Evolutionary conservation across 2,329 filamentous ascomycete species (phyloP).

Genomic region (Karstenula rhodostoma): DNA sequence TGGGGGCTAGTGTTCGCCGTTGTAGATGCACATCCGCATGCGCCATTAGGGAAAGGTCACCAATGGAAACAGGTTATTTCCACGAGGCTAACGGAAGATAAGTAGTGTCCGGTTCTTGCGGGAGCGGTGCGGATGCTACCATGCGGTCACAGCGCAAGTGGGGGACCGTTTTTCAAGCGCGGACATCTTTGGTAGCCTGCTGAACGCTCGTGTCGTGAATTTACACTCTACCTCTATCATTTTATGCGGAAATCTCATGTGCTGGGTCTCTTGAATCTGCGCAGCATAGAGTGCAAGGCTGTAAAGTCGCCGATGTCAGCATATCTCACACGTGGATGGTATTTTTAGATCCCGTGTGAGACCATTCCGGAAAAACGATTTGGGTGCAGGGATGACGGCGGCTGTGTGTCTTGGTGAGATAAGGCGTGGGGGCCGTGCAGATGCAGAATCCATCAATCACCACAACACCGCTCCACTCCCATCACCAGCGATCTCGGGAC

Average conservation of each 20-base stretch:
- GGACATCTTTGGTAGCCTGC: not conserved
- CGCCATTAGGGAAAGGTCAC: not conserved
- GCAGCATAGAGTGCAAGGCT: not conserved
- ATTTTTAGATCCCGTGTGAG: constrained; percentile 8
- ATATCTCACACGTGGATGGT: not conserved
- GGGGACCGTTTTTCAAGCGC: not conserved
- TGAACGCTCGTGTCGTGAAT: not conserved
- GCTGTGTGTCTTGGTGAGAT: constrained; percentile 7
- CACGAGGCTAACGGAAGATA: not conserved
- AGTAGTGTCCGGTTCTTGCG: not conserved
- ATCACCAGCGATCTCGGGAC: not conserved
- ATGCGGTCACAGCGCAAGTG: not conserved
- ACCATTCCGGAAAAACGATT: not conserved
- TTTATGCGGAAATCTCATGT: not conserved
- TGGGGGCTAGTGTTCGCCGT: not conserved
- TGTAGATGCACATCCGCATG: not conserved
- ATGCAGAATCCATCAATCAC: constrained; percentile 5
- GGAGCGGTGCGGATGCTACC: not conserved
- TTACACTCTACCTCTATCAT: not conserved
- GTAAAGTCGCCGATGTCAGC: not conserved
- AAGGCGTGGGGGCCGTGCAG: constrained; percentile 9
- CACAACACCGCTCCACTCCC: not conserved
- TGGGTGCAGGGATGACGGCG: constrained; percentile 3
- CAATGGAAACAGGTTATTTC: not conserved
- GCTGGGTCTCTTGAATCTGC: not conserved